Evolutionary conservation across 2,329 filamentous ascomycete species (phyloP), one percentile per base, ranked within the genome.

Genomic region (Fusarium sp.): DNA sequence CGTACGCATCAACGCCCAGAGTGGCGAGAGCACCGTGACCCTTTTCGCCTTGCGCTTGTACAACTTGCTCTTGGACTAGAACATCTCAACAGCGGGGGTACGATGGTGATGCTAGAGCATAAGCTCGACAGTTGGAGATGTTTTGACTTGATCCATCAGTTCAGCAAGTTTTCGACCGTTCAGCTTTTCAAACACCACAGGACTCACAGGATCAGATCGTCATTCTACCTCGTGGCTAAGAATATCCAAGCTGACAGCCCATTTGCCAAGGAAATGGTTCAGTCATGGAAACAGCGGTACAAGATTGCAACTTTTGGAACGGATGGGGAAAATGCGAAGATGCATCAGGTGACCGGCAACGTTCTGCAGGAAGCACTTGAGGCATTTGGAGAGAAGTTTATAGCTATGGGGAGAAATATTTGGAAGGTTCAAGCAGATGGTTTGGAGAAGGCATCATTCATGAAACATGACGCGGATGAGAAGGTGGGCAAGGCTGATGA

Each of bases 191-290:
- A 88, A 69, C 84, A 83, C 0, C 65, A 9, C 3, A 72, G 9
- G 2, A 68, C 60, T 4, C 84, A 88, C 59, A 72, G 68, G 2
- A 83, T 75, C 20, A 75, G 81, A 6, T 84, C 82, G 0, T 87
- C 85, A 0, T 89, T 88, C 65, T 88, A 89, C 69, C 76, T 88
- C 71, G 63, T 88, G 11, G 85, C 85, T 3, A 80, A 73, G 2
- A 68, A 81, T 5, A 75, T 88, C 0, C 75, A 79, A 42, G 75
- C 76, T 7, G 40, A 74, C 5, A 61, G 66, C 18, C 43, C 68
- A 0, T 74, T 77, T 31, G 84, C 83, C 0, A 4, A 71, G 0
- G 33, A 58, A 10, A 81, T 83, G 0, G 64, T 87, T 3, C 42
- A 67, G 5, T 45, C 17, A 6, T 87, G 82, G 82, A 83, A 82